Conservation (phyloP, 1,284 basidiomycete genomes). For the Inonotus obliquus region DNA sequence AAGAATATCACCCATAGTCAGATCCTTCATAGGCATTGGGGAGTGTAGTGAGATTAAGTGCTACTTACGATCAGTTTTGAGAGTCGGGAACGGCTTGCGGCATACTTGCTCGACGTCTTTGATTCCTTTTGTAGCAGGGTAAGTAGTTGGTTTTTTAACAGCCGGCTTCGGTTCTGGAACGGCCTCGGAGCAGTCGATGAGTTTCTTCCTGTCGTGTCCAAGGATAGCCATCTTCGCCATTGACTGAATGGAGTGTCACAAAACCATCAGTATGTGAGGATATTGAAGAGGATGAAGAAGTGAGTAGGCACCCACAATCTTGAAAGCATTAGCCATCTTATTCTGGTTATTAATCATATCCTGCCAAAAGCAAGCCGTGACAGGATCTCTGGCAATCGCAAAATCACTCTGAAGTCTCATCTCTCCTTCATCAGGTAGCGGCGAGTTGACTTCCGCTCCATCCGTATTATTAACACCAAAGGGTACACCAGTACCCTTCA, state of each 20-base stretch:
- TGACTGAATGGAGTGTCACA: slow-evolving; percentile 11
- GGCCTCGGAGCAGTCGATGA: slow-evolving; percentile 22
- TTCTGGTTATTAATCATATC: slow-evolving; percentile 32
- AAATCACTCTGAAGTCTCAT: slow-evolving; percentile 24
- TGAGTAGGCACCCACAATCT: background rate
- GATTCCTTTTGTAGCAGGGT: slow-evolving; percentile 14
- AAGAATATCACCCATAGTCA: background rate
- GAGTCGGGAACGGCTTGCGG: slow-evolving; percentile 13
- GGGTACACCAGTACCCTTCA: slow-evolving; percentile 15
- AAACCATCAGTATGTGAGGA: background rate
- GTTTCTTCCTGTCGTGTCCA: slow-evolving; percentile 25
- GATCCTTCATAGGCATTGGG: background rate
- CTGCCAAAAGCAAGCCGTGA: slow-evolving; percentile 37
- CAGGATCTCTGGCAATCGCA: slow-evolving; percentile 26
- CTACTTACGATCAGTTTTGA: slow-evolving; percentile 18
- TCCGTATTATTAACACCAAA: slow-evolving; percentile 10
- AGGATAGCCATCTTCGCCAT: slow-evolving; percentile 31
- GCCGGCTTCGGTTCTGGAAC: slow-evolving; percentile 16
- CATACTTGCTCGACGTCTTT: slow-evolving; percentile 17
- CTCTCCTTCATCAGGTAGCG: slow-evolving; percentile 29
- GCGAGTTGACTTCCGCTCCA: slow-evolving; percentile 14
- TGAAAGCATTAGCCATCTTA: slow-evolving; percentile 30
- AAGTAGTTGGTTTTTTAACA: slow-evolving; percentile 16
- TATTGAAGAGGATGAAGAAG: background rate
- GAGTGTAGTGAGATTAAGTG: too few species aligned